Base-by-base conservation (phyloP, 2,329 filamentous ascomycete genomes). In the Aspergillus aculeatus region DNA sequence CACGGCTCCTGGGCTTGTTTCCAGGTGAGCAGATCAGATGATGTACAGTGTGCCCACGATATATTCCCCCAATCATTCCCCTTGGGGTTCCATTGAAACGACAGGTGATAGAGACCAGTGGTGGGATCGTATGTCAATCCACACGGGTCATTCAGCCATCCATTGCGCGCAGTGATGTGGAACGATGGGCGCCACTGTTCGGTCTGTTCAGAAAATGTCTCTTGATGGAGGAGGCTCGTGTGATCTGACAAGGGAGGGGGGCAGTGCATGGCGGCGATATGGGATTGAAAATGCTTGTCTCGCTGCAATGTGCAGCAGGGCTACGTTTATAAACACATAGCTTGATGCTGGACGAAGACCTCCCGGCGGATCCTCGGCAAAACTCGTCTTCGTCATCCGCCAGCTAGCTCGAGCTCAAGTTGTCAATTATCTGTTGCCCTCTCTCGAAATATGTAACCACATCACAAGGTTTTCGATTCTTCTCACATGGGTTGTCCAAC, bases 111-210 rank as follows among this genome's bases (percentile, higher is more conserved):
- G 5, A 73, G 62, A 5, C 70, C 68, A 10, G 75, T 79, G 21
- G 58, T 54, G 2, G 75, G 70, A 50, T 80, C 76, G 56, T 77
- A 79, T 21, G 73, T 73, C 3, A 73, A 71, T 1, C 72, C 78
- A 61, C 77, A 80, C 5, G 78, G 78, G 50, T 80, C 78, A 53
- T 80, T 80, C 65, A 79, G 69, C 78, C 78, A 80, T 21, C 75
- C 75, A 32, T 54, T 58, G 7, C 74, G 71, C 1, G 77, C 71
- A 24, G 68, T 69, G 5, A 79, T 55, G 59, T 80, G 78, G 59
- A 73, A 78, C 1, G 65, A 66, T 48, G 74, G 74, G 19, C 67
- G 61, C 69, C 69, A 69, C 53, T 29, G 50, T 44, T 47, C 38
- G 48, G 50, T 19, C 5, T 54, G 24, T 48, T 49, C 23, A 59